These are phyloP conservation scores for Phlebopus sp. DNA, from an alignment of 1,284 basidiomycete species.

Conservation along the genomic window DNA sequence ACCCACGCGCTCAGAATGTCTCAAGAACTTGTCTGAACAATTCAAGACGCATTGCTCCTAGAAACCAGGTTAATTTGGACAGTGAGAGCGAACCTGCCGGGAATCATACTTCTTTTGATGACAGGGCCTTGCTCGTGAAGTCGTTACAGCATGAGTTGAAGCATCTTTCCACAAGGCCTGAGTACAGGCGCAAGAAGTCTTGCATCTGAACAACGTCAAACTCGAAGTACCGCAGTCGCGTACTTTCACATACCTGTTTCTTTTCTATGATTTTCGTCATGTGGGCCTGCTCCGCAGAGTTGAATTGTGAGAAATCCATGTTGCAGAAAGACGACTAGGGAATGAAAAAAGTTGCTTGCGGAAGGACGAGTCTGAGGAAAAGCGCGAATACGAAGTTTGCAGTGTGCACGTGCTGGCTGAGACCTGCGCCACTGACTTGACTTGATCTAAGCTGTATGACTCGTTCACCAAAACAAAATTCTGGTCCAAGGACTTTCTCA, in stretches of 20 bases:
- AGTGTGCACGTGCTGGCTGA: conserved; percentile 19
- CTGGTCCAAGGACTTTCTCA: conserved; percentile 3
- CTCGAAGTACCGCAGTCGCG: not conserved
- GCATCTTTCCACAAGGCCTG: conserved; percentile 93
- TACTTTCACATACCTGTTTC: conserved; percentile 70
- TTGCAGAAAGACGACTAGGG: conserved; percentile 10
- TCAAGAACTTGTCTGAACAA: conserved; percentile 93
- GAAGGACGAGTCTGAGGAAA: not conserved
- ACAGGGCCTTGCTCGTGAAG: conserved; percentile 93
- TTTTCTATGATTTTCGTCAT: conserved; percentile 90
- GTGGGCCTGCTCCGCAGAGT: conserved; percentile 83
- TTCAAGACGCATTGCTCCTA: conserved; percentile 72
- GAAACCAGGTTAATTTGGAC: conserved; percentile 14
- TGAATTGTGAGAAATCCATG: conserved; percentile 89
- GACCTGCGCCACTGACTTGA: not conserved
- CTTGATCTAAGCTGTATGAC: no score
- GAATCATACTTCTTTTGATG: conserved; percentile 81
- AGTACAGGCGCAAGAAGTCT: conserved; percentile 96
- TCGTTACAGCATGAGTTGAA: conserved; percentile 96
- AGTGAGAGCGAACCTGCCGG: not conserved
- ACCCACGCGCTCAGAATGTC: conserved; percentile 93
- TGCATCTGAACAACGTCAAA: conserved; percentile 74
- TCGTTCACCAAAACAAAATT: not conserved
- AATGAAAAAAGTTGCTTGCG: conserved; percentile 4
- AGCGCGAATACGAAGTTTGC: not conserved